A percentile compares a stretch with the other conserved stretches of the same genome.
Conservation (phyloP, 176 grass and related monocot species). For the Cenchrus fungigraminus region DNA sequence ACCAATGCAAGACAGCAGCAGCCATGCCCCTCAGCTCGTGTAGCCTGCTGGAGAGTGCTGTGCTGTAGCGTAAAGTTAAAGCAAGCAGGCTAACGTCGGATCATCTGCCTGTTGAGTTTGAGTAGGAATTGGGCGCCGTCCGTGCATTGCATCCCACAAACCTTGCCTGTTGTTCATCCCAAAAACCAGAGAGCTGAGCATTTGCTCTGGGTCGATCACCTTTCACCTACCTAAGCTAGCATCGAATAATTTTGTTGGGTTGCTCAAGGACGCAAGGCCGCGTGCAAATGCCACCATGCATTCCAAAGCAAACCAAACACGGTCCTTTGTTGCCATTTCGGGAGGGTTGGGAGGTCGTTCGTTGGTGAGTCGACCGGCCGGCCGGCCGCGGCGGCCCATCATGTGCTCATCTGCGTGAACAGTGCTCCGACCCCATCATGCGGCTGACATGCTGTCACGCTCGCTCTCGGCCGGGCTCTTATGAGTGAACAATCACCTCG, state of each 20-base stretch:
- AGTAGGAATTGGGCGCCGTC: background rate
- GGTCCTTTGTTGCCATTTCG: conserved; percentile 45
- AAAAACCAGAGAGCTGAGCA: too few species aligned
- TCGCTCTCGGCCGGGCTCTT: background rate
- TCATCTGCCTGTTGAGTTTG: background rate
- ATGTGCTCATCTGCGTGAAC: conserved; percentile 21
- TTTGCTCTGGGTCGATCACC: too few species aligned
- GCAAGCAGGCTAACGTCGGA: conserved; percentile 18
- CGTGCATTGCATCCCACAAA: background rate
- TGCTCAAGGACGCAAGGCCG: background rate
- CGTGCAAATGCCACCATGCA: background rate
- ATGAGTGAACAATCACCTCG: conserved; percentile 29
- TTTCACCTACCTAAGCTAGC: too few species aligned
- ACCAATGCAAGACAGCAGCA: background rate
- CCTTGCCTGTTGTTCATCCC: background rate
- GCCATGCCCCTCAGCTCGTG: background rate
- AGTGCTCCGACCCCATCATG: conserved; percentile 2
- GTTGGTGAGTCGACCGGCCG: background rate
- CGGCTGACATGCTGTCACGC: background rate
- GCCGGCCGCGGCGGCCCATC: background rate
- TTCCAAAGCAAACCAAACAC: conserved; percentile 26
- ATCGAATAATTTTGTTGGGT: background rate
- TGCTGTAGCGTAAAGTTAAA: background rate
- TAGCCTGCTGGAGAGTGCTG: background rate
- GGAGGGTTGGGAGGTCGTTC: background rate